phyloP scores from a whole-genome alignment of 257 asterid genomes.

The Salvia hispanica region DNA sequence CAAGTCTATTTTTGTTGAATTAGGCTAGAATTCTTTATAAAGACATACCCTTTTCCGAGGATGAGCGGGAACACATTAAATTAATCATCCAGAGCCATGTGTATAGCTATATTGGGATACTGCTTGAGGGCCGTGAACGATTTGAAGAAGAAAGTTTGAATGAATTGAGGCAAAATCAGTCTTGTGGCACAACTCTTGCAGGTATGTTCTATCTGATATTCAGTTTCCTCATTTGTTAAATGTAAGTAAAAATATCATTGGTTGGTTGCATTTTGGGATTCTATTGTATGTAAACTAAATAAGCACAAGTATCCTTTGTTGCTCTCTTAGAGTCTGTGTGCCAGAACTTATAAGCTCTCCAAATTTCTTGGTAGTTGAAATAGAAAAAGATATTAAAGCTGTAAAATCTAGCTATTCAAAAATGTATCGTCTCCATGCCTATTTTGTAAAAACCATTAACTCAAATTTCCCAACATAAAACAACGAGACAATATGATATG shows the following conservation, averaged over 20 bases:
- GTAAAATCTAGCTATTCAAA: no score
- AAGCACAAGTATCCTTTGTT: slow-evolving; percentile 2
- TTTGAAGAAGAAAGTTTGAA: slow-evolving; percentile 83
- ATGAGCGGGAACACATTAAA: slow-evolving; percentile 77
- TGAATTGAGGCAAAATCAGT: slow-evolving; percentile 43
- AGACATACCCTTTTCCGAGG: slow-evolving; percentile 83
- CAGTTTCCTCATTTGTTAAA: slow-evolving; percentile 17
- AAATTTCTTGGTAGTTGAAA: not conserved
- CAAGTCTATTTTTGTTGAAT: slow-evolving; percentile 35
- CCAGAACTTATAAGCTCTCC: not conserved
- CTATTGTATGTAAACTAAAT: not conserved
- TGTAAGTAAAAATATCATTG: slow-evolving; percentile 12
- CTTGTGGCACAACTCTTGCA: slow-evolving; percentile 35
- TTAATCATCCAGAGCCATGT: slow-evolving; percentile 88
- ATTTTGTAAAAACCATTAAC: no score
- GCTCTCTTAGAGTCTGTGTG: not conserved
- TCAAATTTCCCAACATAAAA: no score
- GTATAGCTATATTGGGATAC: slow-evolving; percentile 73
- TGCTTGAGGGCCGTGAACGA: slow-evolving; percentile 93
- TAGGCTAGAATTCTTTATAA: slow-evolving; percentile 96
- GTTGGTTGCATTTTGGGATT: slow-evolving; percentile 9
- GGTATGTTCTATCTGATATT: slow-evolving; percentile 44
- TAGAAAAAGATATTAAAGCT: no score
- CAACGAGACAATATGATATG: no score
- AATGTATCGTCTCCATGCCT: no score